phyloP scores from a whole-genome alignment of 129 eudicot genomes.

The Escallonia herrerae region DNA sequence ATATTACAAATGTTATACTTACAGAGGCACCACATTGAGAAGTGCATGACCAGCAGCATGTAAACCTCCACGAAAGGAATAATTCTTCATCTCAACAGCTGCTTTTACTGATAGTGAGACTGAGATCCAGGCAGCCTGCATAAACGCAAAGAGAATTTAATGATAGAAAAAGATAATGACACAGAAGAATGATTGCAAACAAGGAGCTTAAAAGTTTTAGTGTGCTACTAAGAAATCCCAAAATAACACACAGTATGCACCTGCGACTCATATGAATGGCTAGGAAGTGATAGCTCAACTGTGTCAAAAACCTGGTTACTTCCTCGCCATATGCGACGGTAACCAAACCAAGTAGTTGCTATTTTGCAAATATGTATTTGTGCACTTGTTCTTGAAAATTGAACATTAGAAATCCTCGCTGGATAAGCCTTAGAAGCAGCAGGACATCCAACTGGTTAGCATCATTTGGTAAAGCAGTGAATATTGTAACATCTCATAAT shows the following conservation, averaged over 20 bases:
- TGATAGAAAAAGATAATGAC: conserved; percentile 2
- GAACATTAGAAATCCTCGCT: conserved; percentile 25
- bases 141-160: conserved; percentile 6
- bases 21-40: conserved; percentile 81
- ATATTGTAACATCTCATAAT: neutral
- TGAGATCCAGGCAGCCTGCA: conserved; percentile 88
- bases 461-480: neutral
- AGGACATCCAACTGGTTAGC: conserved; percentile 7
- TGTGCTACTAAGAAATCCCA: no score
- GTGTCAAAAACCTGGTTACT: conserved; percentile 73
- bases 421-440: conserved; percentile 55
- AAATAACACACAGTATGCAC: conserved; percentile 21
- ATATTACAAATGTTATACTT: conserved; percentile 26
- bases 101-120: conserved; percentile 72
- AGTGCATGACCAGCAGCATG: conserved; percentile 99
- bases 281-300: conserved; percentile 80
- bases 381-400: conserved; percentile 49
- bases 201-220: neutral
- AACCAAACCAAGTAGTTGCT: conserved; percentile 99
- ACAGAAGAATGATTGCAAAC: conserved; percentile 2
- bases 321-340: conserved; percentile 66
- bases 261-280: conserved; percentile 81
- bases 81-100: conserved; percentile 46
- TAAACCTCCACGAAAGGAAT: conserved; percentile 83
- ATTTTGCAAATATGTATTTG: conserved; percentile 68